Conservation (phyloP, 83 land plant genomes). For the Larix sibirica region DNA sequence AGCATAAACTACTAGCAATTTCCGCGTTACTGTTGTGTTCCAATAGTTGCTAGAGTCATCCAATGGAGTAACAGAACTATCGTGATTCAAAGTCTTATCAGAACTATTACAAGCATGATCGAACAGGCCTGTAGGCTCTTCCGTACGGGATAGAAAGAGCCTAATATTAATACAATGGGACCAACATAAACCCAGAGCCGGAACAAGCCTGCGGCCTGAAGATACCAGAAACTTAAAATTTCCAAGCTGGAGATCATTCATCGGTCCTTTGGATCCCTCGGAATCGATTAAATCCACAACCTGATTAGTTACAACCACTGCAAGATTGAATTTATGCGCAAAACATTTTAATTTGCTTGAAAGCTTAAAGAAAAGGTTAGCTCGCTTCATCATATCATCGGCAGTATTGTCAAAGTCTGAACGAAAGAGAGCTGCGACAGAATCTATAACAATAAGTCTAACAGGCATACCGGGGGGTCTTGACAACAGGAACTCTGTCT, state of each 20-base stretch:
- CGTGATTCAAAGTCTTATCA: constrained; percentile 8
- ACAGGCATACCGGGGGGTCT: constrained; percentile 36
- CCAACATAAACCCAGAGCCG: constrained; percentile 90
- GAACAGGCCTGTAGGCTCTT: constrained; percentile 24
- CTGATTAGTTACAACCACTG: constrained; percentile 90
- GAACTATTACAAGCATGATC: background rate
- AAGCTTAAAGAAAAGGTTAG: constrained; percentile 65
- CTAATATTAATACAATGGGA: constrained; percentile 87
- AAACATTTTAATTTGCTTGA: constrained; percentile 55
- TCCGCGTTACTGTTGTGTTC: constrained; percentile 32
- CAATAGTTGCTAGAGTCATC: background rate
- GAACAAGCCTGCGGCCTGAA: constrained; percentile 73
- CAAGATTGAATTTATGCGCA: constrained; percentile 61
- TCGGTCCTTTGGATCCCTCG: constrained; percentile 21
- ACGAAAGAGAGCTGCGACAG: constrained; percentile 83
- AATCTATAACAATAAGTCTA: constrained; percentile 73
- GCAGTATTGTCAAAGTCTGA: constrained; percentile 67
- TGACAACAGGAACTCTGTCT: constrained; percentile 26
- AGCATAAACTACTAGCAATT: constrained; percentile 75
- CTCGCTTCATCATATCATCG: constrained; percentile 49
- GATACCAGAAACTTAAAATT: constrained; percentile 40
- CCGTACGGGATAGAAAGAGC: constrained; percentile 70
- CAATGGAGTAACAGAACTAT: constrained; percentile 1
- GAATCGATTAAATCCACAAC: constrained; percentile 56
- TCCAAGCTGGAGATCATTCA: constrained; percentile 35